Base-by-base conservation (phyloP, 305 asterid species). In the Fraxinus nigra region DNA sequence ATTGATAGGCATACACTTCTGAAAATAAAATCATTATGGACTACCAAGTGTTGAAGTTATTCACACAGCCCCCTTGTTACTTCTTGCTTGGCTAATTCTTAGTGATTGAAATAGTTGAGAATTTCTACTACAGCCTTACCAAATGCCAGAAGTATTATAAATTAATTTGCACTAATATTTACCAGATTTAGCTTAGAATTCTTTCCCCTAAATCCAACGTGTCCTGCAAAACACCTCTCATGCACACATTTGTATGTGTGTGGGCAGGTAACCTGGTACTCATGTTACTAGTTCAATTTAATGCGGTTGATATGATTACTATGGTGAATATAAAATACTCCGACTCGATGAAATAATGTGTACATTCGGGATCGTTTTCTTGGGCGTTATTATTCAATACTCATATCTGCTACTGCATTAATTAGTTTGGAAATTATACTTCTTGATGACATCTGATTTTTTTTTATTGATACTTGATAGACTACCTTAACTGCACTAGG, bases 401-500 rank as follows among this genome's bases (percentile, higher is more conserved):
- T 40, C 59, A 32, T 70, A 38, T 74, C 80, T 69, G 38, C 75
- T 75, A 63, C 26, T 75, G 80, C 78, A 80, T 79, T 35, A 72
- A 74, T 70, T 75, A 33, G 79, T 72, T 73, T 10, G 22, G 20
- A 78, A 33, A 77, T 56, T 72, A 65, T 78, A 46, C 34, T 40
- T 82, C 75, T 54, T 30, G 73, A 56, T 72, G 72, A 83, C 9
- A 72, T 34, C 74, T 84, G 69, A 63, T 37, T 78, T 78, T 35
- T 86, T 77, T 56, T 34, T 82, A 8, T 86, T 87, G 79, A 11
- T 82, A 54, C 76, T 86, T 77, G 75, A 80, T 81, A 93, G 98
- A 87, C 88, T 87, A 93, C 97, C 43, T 89, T 93, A 84, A 89
- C 92, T 79, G 98, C 98, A 80, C 83, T 93, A 6, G 98, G 92